Base-by-base conservation (phyloP, 2,329 filamentous ascomycete species). In the Diaporthe amygdali region DNA sequence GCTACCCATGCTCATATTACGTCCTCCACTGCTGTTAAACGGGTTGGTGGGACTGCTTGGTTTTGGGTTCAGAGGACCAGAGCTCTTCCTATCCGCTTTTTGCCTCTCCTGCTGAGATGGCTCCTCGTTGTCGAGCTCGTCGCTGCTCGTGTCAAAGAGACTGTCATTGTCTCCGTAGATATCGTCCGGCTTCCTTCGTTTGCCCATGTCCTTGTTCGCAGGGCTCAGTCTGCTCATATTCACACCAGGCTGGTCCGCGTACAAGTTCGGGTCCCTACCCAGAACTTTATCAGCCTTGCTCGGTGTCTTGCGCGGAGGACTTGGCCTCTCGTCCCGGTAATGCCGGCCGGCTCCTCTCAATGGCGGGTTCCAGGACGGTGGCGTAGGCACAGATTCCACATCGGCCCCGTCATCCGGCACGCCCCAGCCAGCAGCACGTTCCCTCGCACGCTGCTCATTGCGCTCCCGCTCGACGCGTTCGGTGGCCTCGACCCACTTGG, bases 401-500 rank as follows among this genome's bases (percentile, higher is more conserved):
- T 49, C 66, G 68, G 67, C 66, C 72, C 77, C 67, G 73, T 77
- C 80, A 8, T 80, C 82, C 10, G 77, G 77, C 27, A 75, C 77
- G 41, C 92, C 92, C 91, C 92, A 94, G 41, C 92, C 92, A 17
- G 92, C 91, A 34, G 85, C 88, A 22, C 88, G 82, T 79, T 94
- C 92, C 69, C 92, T 84, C 72, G 86, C 84, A 61, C 87, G 85
- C 78, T 94, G 92, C 63, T 88, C 84, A 67, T 89, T 84, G 55
- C 90, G 83, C 72, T 92, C 89, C 12, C 77, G 75, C 5, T 84
- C 82, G n/a, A 95, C 85, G 25, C 84, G 84, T 7, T 94, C 91
- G 52, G 91, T 86, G 5, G 92, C 93, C 44, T 91, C 90, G 3
- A 93, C 74, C 93, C 96, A 99, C 75, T 89, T 90, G 1, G 89